A percentile compares a stretch with the other conserved stretches of the same genome.
Conservation (phyloP, 495 filamentous ascomycete species). For the Neurospora africana region DNA sequence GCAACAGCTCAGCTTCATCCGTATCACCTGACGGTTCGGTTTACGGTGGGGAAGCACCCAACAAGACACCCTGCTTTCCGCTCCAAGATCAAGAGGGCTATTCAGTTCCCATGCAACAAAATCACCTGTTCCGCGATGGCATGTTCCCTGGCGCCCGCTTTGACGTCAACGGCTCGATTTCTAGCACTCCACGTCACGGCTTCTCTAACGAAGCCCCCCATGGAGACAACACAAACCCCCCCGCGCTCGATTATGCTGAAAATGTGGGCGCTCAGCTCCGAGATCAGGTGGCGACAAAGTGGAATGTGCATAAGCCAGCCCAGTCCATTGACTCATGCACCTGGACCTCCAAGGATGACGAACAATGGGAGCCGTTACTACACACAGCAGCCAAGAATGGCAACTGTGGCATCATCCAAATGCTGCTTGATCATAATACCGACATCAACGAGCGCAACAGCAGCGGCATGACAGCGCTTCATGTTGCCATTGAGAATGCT, state of each 20-base stretch:
- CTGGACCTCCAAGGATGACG: not conserved
- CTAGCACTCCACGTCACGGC: not conserved
- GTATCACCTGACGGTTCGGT: not conserved
- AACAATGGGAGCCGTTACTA: slow-evolving; percentile 1
- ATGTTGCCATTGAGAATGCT: not conserved
- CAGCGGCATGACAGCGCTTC: not conserved
- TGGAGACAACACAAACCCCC: not conserved
- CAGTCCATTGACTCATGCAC: not conserved
- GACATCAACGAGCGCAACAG: slow-evolving; percentile 3
- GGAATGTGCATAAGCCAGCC: not conserved
- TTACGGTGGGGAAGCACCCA: not conserved
- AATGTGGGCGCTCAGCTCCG: not conserved
- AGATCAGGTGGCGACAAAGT: not conserved
- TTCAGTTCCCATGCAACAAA: not conserved
- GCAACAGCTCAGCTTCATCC: not conserved
- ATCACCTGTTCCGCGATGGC: not conserved
- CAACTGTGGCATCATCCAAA: slow-evolving; percentile 1
- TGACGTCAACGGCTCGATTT: not conserved
- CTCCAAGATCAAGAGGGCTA: not conserved
- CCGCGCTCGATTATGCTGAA: not conserved
- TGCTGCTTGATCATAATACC: slow-evolving; percentile 1
- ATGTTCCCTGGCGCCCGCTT: not conserved
- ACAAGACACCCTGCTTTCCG: not conserved
- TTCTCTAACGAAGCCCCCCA: not conserved
- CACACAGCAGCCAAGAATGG: slow-evolving; percentile 3